Evolutionary conservation across 2,329 filamentous ascomycete species (phyloP).

Genomic region (Colletotrichum eleusines): DNA sequence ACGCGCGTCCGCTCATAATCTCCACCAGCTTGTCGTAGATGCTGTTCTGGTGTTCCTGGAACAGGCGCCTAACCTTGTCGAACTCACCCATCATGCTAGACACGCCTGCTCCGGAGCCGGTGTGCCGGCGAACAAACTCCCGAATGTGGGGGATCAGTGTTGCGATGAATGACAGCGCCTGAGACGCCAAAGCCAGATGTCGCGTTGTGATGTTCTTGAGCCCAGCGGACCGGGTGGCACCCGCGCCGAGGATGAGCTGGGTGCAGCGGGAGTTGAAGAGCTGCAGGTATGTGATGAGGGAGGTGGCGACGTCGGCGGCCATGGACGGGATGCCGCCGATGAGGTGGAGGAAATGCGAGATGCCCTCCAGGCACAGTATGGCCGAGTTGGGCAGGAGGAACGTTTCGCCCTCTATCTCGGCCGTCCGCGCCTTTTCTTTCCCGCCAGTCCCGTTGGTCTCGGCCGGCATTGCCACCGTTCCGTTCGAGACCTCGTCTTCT

Average conservation of each 20-base stretch:
- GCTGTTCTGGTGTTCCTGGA: constrained; percentile 89
- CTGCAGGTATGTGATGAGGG: constrained; percentile 87
- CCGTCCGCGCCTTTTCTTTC: constrained; percentile 78
- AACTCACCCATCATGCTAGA: constrained; percentile 82
- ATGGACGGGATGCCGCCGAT: constrained; percentile 89
- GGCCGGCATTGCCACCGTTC: constrained; percentile 46
- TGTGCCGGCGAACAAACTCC: constrained; percentile 88
- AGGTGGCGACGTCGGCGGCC: constrained; percentile 83
- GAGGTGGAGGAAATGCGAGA: constrained; percentile 86
- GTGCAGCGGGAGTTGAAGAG: constrained; percentile 96
- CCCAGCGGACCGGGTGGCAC: constrained; percentile 88
- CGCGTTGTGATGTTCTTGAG: constrained; percentile 97
- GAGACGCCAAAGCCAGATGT: constrained; percentile 90
- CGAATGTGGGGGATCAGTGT: constrained; percentile 89
- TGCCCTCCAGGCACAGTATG: constrained; percentile 81
- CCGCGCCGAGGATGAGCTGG: constrained; percentile 96
- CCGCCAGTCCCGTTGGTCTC: constrained; percentile 60
- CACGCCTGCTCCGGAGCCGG: constrained; percentile 63
- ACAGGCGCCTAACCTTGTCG: constrained; percentile 84
- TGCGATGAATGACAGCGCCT: constrained; percentile 88
- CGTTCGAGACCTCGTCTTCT: constrained; percentile 36
- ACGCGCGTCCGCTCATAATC: constrained; percentile 86
- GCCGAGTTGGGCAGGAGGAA: constrained; percentile 90
- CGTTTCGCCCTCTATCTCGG: constrained; percentile 84
- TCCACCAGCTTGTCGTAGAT: constrained; percentile 95